phyloP scores from a whole-genome alignment of 108 stramenopile species.

The Nannochloropsis granulata region DNA sequence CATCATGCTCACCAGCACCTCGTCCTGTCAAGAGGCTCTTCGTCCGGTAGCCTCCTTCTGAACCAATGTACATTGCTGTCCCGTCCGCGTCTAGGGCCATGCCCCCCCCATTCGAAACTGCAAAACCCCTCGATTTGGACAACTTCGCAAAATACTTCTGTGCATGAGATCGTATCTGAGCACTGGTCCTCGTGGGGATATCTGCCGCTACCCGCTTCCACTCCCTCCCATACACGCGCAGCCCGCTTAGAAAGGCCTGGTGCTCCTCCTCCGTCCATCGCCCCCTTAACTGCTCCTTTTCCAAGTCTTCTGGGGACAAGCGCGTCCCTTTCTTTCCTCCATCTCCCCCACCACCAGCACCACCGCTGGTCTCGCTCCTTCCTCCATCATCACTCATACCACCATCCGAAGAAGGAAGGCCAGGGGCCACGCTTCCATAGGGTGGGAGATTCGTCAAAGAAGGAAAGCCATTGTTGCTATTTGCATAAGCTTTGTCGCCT shows the following conservation, averaged over 20 bases:
- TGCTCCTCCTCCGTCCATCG: constrained; percentile 1
- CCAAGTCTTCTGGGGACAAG: background rate
- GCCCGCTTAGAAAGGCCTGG: background rate
- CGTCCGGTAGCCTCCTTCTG: background rate
- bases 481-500: too few species aligned
- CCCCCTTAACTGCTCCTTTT: background rate
- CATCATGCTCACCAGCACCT: too few species aligned
- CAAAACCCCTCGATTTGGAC: background rate
- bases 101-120: background rate
- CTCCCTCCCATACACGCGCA: background rate
- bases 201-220: background rate
- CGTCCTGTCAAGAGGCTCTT: too few species aligned
- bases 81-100: background rate
- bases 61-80: background rate
- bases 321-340: too few species aligned
- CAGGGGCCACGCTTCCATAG: background rate
- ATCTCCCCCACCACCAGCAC: background rate
- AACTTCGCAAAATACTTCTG: constrained; percentile 1
- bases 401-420: background rate
- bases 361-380: background rate
- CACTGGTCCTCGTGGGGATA: background rate
- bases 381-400: background rate
- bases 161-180: constrained; percentile 1
- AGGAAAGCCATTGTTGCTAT: background rate
- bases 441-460: background rate